Evolutionary conservation across 176 grass and related monocot genomes (phyloP).

Genomic region (Carex parvula): DNA sequence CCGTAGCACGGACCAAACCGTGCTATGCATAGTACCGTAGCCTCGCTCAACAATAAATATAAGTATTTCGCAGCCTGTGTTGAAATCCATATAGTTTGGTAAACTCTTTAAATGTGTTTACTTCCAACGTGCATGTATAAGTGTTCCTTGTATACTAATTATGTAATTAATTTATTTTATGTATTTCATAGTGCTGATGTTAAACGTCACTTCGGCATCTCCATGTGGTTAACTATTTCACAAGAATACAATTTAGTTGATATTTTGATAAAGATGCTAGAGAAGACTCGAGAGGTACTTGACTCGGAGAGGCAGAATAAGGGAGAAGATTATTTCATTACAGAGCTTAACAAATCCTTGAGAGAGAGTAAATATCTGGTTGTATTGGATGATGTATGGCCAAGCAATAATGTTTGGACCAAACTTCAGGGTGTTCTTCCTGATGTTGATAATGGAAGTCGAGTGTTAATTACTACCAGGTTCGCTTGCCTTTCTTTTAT

Average conservation of each 20-base stretch:
- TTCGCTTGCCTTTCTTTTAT: neutral
- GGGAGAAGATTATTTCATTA: neutral
- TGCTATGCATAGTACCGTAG: no score
- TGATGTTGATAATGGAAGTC: neutral
- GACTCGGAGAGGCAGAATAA: neutral
- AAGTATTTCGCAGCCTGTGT: no score
- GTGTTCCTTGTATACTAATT: no score
- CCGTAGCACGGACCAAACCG: no score
- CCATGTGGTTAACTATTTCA: no score
- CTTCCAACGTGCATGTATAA: no score
- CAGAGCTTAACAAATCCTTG: neutral
- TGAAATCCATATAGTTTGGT: no score
- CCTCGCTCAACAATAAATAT: no score
- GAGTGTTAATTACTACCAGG: constrained; percentile 2
- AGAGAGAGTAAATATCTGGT: neutral
- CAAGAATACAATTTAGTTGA: neutral
- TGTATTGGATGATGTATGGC: neutral
- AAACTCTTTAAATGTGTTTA: no score
- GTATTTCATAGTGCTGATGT: no score
- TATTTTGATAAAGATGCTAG: neutral
- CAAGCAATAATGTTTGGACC: neutral
- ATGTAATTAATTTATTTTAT: neutral
- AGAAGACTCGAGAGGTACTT: neutral
- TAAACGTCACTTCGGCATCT: no score
- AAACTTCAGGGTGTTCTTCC: neutral